A percentile compares a stretch with the other conserved stretches of the same genome.
Conservation (phyloP, 2,329 filamentous ascomycete species). For the Davidsoniella eucalypti region DNA sequence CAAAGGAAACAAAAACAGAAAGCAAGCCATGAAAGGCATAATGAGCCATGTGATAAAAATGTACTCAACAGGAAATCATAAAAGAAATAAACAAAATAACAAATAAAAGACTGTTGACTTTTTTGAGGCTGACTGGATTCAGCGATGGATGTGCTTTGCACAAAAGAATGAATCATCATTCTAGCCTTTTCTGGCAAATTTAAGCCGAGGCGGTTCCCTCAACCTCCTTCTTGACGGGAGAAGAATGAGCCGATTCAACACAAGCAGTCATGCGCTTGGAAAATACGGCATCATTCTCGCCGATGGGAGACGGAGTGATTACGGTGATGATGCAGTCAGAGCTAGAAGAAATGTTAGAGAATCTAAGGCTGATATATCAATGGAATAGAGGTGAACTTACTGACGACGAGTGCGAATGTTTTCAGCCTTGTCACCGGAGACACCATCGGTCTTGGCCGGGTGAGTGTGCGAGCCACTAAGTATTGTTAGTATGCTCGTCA, state of each 20-base stretch:
- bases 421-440: not conserved
- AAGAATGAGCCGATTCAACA: slow-evolving; percentile 30
- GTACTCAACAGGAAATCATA: not conserved
- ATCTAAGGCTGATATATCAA: slow-evolving; percentile 16
- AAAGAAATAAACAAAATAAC: slow-evolving; percentile 4
- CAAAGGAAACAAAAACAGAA: slow-evolving; percentile 4
- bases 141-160: no score
- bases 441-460: no score
- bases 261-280: slow-evolving; percentile 32
- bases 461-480: no score
- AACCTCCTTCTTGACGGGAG: slow-evolving; percentile 24
- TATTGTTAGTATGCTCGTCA: no score
- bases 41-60: no score
- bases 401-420: slow-evolving; percentile 6
- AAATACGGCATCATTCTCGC: slow-evolving; percentile 39
- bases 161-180: no score
- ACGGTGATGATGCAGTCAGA: slow-evolving; percentile 21
- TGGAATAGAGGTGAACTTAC: slow-evolving; percentile 1
- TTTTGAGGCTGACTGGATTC: not conserved
- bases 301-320: slow-evolving; percentile 27
- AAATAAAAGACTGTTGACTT: slow-evolving; percentile 1
- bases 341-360: slow-evolving; percentile 17
- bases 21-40: not conserved
- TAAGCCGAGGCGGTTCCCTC: not conserved
- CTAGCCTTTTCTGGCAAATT: not conserved